Evolutionary conservation across 495 filamentous ascomycete genomes (phyloP).

Genomic region (Aspergillus haitiensis): DNA sequence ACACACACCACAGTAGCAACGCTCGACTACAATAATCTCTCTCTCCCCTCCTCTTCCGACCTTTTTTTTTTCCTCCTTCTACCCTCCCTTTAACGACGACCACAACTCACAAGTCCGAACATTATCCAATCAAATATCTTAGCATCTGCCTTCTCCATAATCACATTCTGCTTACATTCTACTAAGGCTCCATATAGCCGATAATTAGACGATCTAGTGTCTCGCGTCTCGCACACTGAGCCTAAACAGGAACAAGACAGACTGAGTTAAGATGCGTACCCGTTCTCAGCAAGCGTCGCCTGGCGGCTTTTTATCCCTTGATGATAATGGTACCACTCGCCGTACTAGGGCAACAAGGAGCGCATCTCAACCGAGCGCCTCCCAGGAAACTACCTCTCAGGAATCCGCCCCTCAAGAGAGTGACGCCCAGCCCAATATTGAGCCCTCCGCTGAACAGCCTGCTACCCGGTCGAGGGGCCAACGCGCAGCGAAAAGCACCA

Average conservation of each 20-base stretch:
- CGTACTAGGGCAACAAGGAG: slow-evolving; percentile 24
- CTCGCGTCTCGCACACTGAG: background rate
- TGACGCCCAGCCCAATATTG: slow-evolving; percentile 11
- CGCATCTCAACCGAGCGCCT: background rate
- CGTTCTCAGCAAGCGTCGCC: slow-evolving; percentile 30
- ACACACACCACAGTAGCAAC: slow-evolving; percentile 7
- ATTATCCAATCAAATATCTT: background rate
- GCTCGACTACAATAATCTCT: background rate
- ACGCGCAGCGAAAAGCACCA: slow-evolving; percentile 20
- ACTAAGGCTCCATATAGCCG: no score
- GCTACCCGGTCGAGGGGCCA: slow-evolving; percentile 19
- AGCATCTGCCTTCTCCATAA: background rate
- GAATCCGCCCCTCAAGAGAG: slow-evolving; percentile 14
- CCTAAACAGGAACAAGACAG: background rate
- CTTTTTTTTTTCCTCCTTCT: slow-evolving; percentile 2
- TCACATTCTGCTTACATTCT: background rate
- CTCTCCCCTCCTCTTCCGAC: background rate
- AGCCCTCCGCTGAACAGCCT: slow-evolving; percentile 18
- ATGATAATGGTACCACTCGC: slow-evolving; percentile 19
- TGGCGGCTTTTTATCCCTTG: slow-evolving; percentile 28
- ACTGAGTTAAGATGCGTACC: slow-evolving; percentile 28
- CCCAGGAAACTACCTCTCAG: background rate
- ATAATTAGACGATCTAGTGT: no score
- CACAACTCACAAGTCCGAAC: background rate
- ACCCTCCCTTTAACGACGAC: slow-evolving; percentile 7